Evolutionary conservation across 345 rosid genomes (phyloP), one percentile per base, ranked within the genome.

Genomic region (Pugionium dolabratum): DNA sequence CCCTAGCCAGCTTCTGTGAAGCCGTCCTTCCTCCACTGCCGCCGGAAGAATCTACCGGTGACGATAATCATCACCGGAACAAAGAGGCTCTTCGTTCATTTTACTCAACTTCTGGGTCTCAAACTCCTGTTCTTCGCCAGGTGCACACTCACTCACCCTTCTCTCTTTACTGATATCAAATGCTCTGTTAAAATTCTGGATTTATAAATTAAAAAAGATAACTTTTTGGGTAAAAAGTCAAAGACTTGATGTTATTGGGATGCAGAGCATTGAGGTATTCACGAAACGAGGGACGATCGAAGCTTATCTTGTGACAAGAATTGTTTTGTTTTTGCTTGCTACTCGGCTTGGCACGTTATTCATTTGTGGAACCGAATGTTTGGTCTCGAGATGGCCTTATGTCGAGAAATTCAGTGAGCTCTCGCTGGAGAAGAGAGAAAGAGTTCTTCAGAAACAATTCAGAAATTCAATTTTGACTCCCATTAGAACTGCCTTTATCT

Each of bases 321-420:
- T 69, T 7, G 78, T 84, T 6, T 26, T 87, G 29, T 7, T 78
- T 65, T 4, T 79, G 5, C 78, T 92, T 39, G 81, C 84, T 4
- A 87, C 96, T 1, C 80, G 86, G 77, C 4, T 92, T 50, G 98
- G 98, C 8, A 87, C 92, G 0, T 28, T 87, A 5, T 27, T 92
- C 64, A 76, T 92, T 0, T 85, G 93, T 53, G 96, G 98, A 39
- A 69, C 76, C 2, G 80, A 79, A 1, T 78, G 89, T 77, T 48
- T 81, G 9, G 79, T 55, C 4, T 3, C 50, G 9, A 79, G 64
- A 48, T 79, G 87, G 90, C 89, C 95, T 0, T 84, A 28, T 32
- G 50, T 87, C 1, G 77, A 82, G 34, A 71, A 42, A 42, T 92
- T 89, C 59, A 54, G 78, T 2, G 44, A 71, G 26, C 69, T 92